These are phyloP conservation scores for Chaetomium globosum DNA, from an alignment of 2,329 filamentous ascomycete genomes.

Conservation along the genomic window DNA sequence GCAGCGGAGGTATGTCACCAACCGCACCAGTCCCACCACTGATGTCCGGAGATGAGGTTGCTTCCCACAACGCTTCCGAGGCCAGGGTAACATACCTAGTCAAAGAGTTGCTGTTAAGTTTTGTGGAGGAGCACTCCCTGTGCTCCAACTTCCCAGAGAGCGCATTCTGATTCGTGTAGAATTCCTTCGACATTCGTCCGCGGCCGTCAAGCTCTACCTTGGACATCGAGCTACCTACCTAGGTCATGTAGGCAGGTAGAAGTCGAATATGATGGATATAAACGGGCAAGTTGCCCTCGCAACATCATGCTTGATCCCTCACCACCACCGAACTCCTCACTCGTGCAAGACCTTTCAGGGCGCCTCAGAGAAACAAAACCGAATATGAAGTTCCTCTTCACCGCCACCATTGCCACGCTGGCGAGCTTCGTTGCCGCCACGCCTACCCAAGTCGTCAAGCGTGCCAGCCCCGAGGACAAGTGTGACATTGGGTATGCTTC, in stretches of 20 bases:
- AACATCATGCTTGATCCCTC: not conserved
- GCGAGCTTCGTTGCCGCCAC: constrained; percentile 12
- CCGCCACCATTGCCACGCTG: constrained; percentile 14
- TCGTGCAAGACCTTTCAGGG: not conserved
- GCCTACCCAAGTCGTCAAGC: constrained; percentile 11
- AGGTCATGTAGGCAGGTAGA: no score
- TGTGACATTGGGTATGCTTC: constrained; percentile 15
- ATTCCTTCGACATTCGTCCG: constrained; percentile 3
- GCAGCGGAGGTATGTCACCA: not conserved
- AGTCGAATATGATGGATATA: not conserved
- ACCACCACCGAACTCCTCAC: not conserved
- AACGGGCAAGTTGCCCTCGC: not conserved
- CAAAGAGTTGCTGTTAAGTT: not conserved
- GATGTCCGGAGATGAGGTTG: not conserved
- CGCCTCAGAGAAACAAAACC: not conserved
- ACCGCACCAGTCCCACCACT: constrained; percentile 6
- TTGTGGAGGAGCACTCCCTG: not conserved
- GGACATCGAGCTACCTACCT: not conserved
- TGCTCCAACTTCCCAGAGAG: not conserved
- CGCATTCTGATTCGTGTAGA: constrained; percentile 19
- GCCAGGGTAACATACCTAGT: not conserved
- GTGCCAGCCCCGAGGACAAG: constrained; percentile 3
- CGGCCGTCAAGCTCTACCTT: not conserved
- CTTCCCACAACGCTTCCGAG: not conserved
- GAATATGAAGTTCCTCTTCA: constrained; percentile 19